These are phyloP conservation scores for Waitea zeae DNA, from an alignment of 1,284 basidiomycete species.

Conservation along the genomic window DNA sequence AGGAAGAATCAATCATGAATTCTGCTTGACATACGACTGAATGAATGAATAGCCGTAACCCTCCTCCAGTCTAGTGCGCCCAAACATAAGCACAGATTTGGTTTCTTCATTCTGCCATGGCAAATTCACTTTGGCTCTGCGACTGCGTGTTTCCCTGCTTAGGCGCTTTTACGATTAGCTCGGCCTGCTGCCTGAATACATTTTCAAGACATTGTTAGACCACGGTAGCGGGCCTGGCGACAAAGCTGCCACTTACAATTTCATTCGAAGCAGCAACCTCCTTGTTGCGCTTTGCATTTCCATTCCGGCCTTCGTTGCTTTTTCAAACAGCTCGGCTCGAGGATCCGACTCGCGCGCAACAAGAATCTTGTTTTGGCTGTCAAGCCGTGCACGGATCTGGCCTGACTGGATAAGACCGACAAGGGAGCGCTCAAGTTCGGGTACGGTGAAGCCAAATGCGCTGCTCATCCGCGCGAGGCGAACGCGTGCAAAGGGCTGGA, in stretches of 20 bases:
- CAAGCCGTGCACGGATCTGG: conserved; percentile 61
- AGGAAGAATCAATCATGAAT: too few species aligned
- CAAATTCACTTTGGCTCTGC: too few species aligned
- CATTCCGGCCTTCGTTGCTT: conserved; percentile 52
- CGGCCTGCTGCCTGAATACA: conserved; percentile 44
- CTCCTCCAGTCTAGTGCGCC: too few species aligned
- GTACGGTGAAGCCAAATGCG: conserved; percentile 69
- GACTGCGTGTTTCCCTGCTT: too few species aligned
- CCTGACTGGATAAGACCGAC: conserved; percentile 59
- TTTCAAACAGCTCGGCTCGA: conserved; percentile 53
- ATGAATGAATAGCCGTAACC: too few species aligned
- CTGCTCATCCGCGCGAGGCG: conserved; percentile 61
- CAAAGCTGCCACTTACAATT: conserved; percentile 28
- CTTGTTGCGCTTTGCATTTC: conserved; percentile 56
- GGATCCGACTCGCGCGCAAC: conserved; percentile 60
- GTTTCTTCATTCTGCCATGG: too few species aligned
- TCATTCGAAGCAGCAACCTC: conserved; percentile 62
- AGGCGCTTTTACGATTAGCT: conserved; percentile 31
- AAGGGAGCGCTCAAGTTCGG: conserved; percentile 52
- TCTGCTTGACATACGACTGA: too few species aligned
- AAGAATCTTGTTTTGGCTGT: conserved; percentile 67
- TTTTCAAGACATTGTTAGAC: conserved; percentile 7
- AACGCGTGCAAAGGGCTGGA: conserved; percentile 72
- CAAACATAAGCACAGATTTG: too few species aligned
- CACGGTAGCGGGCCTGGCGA: conserved; percentile 2